Evolutionary conservation across 495 filamentous ascomycete species (phyloP).

Genomic region (Penicillium canescens): DNA sequence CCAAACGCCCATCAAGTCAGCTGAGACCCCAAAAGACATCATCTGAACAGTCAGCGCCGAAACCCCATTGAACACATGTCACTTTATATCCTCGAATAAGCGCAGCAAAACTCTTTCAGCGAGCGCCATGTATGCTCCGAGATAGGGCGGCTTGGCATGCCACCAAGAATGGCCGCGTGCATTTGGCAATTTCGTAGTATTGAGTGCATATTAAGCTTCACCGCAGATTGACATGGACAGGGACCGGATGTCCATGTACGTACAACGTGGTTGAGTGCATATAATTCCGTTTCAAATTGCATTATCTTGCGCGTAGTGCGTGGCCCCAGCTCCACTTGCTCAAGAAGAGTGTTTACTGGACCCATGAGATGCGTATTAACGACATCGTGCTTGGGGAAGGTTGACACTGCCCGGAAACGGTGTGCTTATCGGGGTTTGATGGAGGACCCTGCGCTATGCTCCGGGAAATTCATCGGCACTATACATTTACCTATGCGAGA

Average conservation of each 20-base stretch:
- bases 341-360: neutral
- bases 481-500: neutral
- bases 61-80: neutral
- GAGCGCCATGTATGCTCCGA: neutral
- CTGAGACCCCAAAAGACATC: neutral
- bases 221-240: neutral
- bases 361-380: neutral
- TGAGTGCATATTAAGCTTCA: neutral
- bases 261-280: neutral
- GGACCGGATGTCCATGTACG: too few relatives aligned
- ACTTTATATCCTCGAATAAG: neutral
- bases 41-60: neutral
- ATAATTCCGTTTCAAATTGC: too few relatives aligned
- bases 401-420: slow-evolving; percentile 1
- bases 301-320: neutral
- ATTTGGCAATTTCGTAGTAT: neutral
- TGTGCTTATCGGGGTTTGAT: neutral
- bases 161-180: slow-evolving; percentile 6
- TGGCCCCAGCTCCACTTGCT: neutral
- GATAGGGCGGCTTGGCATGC: slow-evolving; percentile 5
- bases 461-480: neutral
- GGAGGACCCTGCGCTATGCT: neutral
- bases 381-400: neutral
- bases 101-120: slow-evolving; percentile 1
- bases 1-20: neutral